Percentiles rank a stretch among this genome's conserved stretches.
Conservation (phyloP, 768 basidiomycete species). For the Suillus weaverae region DNA sequence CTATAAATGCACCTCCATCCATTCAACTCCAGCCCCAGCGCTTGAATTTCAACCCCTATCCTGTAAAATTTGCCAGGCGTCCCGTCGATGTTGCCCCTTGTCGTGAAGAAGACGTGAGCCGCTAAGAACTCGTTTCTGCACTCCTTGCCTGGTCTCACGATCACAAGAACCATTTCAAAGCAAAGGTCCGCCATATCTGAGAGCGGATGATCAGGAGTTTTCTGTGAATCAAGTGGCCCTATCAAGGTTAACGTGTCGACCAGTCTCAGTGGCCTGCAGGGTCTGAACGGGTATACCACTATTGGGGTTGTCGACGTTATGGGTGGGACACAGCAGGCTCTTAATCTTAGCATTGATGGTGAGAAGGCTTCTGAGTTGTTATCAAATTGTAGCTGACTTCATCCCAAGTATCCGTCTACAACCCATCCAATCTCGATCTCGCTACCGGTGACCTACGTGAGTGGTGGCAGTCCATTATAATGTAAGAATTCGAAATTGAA, state of each 20-base stretch:
- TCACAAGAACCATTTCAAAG: conserved; percentile 98
- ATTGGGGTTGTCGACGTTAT: conserved; percentile 65
- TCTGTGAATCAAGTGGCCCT: no score
- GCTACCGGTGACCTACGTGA: conserved; percentile 61
- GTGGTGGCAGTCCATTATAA: conserved; percentile 21
- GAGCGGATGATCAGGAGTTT: conserved; percentile 93
- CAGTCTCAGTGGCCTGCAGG: conserved; percentile 57
- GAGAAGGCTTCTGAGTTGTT: conserved; percentile 8
- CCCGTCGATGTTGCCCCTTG: no score
- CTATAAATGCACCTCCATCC: no score
- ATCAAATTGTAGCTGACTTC: neutral
- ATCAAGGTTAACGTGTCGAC: conserved; percentile 74
- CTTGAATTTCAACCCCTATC: no score
- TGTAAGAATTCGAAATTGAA: neutral
- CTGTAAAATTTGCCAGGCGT: no score
- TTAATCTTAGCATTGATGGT: conserved; percentile 62
- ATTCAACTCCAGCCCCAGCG: no score
- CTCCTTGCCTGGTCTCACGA: conserved; percentile 93
- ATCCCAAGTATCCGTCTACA: conserved; percentile 54
- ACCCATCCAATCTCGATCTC: conserved; percentile 68
- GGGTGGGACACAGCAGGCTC: conserved; percentile 59
- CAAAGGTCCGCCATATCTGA: conserved; percentile 94
- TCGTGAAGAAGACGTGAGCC: no score
- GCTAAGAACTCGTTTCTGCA: conserved; percentile 76
- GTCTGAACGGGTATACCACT: conserved; percentile 53